phyloP scores from a whole-genome alignment of 306 rosid species.

The Sechiopsis laciniata region DNA sequence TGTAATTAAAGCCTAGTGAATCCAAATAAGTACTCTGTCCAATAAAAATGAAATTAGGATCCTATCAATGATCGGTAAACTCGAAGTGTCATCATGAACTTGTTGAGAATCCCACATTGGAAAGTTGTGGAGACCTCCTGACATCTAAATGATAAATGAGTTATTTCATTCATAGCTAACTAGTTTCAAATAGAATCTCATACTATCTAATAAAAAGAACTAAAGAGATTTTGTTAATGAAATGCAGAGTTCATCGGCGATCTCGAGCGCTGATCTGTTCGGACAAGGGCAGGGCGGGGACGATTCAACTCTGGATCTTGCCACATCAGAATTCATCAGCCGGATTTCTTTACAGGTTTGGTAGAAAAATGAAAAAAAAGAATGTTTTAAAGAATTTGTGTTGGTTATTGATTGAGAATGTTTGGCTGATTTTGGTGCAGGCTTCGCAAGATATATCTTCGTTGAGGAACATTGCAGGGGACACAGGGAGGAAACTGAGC shows the following conservation, averaged over 20 bases:
- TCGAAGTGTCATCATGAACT: too few species aligned
- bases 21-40: too few species aligned
- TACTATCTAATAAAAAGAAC: too few species aligned
- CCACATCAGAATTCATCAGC: conserved; percentile 59
- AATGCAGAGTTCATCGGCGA: conserved; percentile 68
- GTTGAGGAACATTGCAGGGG: conserved; percentile 77
- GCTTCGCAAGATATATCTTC: conserved; percentile 86
- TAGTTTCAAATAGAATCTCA: too few species aligned
- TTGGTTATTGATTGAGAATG: neutral
- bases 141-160: too few species aligned
- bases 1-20: too few species aligned
- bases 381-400: neutral
- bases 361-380: neutral
- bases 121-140: too few species aligned
- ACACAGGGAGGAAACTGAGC: conserved; percentile 83
- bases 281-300: conserved; percentile 40
- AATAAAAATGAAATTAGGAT: too few species aligned
- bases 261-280: conserved; percentile 85
- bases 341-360: conserved; percentile 66
- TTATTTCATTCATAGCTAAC: too few species aligned
- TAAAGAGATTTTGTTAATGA: neutral
- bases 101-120: too few species aligned
- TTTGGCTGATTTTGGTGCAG: conserved; percentile 27
- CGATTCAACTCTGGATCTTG: conserved; percentile 45
- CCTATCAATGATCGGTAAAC: too few species aligned